phyloP scores from a whole-genome alignment of 139 green algal genomes.

The Deuterostichococcus epilithicus region DNA sequence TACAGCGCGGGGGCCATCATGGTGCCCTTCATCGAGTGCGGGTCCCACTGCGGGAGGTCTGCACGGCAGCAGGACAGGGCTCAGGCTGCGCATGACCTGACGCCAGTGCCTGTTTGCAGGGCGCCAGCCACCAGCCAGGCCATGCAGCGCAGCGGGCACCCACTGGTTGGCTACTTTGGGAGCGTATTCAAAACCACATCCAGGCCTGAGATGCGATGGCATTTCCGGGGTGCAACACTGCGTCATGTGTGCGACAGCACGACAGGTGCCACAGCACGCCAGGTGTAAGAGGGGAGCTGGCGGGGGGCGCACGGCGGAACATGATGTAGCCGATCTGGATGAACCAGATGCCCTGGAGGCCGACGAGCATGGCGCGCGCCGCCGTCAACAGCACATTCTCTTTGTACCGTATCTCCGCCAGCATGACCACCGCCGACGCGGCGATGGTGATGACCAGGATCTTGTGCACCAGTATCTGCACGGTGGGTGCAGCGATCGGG shows the following conservation, averaged over 20 bases:
- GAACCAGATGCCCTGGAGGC: constrained; percentile 54
- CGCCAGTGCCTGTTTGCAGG: too few relatives aligned
- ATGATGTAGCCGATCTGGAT: constrained; percentile 51
- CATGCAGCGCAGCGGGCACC: too few relatives aligned
- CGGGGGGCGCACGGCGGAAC: constrained; percentile 20
- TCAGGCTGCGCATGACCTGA: too few relatives aligned
- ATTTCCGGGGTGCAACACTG: too few relatives aligned
- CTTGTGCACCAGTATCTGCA: constrained; percentile 42
- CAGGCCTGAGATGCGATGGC: too few relatives aligned
- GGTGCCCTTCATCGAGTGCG: constrained; percentile 1
- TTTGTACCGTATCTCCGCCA: constrained; percentile 24
- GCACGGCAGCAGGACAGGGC: not conserved
- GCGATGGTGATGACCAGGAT: constrained; percentile 47
- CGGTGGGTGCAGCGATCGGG: too few relatives aligned
- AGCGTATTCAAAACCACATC: too few relatives aligned
- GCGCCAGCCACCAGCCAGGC: too few relatives aligned
- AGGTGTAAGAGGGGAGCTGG: too few relatives aligned
- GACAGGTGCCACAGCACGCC: not conserved
- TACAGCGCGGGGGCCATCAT: not conserved
- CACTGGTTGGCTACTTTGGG: too few relatives aligned
- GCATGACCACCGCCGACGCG: constrained; percentile 23
- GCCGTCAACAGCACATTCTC: constrained; percentile 30
- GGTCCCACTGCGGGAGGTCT: not conserved
- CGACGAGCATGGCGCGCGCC: constrained; percentile 28
- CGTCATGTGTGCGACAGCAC: too few relatives aligned